Evolutionary conservation across 331 rosid genomes (phyloP), one percentile per base, ranked within the genome.

Genomic region (Stylosanthes scabra): DNA sequence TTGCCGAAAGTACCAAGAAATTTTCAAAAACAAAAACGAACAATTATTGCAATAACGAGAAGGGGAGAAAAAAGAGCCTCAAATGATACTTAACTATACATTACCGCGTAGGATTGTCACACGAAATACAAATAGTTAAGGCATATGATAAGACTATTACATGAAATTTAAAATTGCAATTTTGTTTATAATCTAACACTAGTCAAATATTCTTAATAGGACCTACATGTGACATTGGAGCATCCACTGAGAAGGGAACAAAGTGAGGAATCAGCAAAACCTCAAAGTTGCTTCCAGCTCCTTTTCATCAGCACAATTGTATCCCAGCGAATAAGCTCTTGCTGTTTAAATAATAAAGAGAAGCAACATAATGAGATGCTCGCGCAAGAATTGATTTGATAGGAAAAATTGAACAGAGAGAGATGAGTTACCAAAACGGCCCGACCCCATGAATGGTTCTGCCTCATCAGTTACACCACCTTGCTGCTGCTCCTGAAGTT

Each of bases 361-460:
- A 66, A 2, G 28, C 10, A 64, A 47, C 52, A 79, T 12, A 70
- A 47, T 64, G 74, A 75, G 51, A 76, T 66, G 72, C 60, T 9
- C 4, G 54, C 2, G 3, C 60, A 49, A 46, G 58, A 11, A 7
- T 59, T 15, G 41, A 46, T 41, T 16, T 28, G 42, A 39, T 15
- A 9, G 1, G 25, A 29, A 29, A 42, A 29, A 7, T 0, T 5
- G 1, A 11, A 50, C 63, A 74, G 42, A 45, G 11, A 42, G 39
- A 50, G 66, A 76, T 47, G 51, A 41, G 13, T 77, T 88, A 90
- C 98, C 98, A 49, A 93, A 90, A 41, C 91, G 97, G 56, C 98
- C 97, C 1, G 97, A 88, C 71, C 98, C 98, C 97, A 88, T 85
- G 72, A 90, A 93, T 50, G 95, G 95, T 61, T 90, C 91, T 59